Base-by-base conservation (phyloP, 805 yeast species). In the Barnettozyma salicaria region DNA sequence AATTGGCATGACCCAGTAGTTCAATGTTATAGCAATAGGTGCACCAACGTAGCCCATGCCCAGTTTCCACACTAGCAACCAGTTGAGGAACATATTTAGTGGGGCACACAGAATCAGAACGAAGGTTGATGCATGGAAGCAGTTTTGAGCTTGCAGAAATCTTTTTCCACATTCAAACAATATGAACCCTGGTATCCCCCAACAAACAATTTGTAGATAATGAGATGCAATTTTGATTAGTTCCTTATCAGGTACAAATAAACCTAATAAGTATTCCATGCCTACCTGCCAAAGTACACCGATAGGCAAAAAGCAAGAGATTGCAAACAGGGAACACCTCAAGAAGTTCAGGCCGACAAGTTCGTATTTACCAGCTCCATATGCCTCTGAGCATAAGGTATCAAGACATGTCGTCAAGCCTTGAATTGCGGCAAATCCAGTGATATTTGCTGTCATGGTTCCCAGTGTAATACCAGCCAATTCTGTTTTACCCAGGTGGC, bases 361-460 rank as follows among this genome's bases (percentile, higher is more conserved):
- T 31, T 73, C 71, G 48, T 68, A 73, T 40, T 78, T 73, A n/a
- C 81, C 82, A 5, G 92, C 83, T 4, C 95, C 95, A 56, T 74
- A 84, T 0, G 94, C 90, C 59, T 85, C 94, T 0, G 95, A 80
- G 47, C 92, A 83, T 30, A 85, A 64, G 0, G 94, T 84, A 55
- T 85, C 95, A 39, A 85, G 64, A 42, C 89, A 80, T 0, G 95
- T 84, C 0, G 92, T 78, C 33, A 85, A 72, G 18, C 95, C 95
- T 56, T 83, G 90, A 44, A 84, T 77, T 28, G 85, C 72, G 0
- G 94, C 89, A 45, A 81, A 77, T 3, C 56, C 57, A 1, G 92
- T 80, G 41, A 85, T 82, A 45, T 80, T 80, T 1, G 88, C 84
- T 3, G 94, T 84, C 88, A 84, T 85, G 1, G 86, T 72, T 1